phyloP scores from a whole-genome alignment of 1,139 yeast species.

The Williopsis jadinii region DNA sequence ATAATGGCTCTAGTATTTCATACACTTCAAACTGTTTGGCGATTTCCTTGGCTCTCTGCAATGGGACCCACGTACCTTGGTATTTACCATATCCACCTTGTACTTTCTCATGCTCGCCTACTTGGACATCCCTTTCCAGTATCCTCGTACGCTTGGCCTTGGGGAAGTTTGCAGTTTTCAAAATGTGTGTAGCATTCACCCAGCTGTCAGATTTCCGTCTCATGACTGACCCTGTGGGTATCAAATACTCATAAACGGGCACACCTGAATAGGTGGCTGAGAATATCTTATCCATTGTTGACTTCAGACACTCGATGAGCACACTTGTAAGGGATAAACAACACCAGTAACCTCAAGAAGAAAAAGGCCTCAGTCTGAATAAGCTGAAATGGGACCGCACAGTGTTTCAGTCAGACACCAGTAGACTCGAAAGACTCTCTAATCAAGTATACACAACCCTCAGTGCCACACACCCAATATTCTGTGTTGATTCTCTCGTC shows the following conservation, averaged over 20 bases:
- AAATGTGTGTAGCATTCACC: constrained; percentile 97
- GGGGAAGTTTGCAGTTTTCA: constrained; percentile 91
- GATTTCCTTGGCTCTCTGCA: constrained; percentile 45
- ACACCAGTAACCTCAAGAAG: too few species aligned
- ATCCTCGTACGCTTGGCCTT: constrained; percentile 91
- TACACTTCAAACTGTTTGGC: constrained; percentile 72
- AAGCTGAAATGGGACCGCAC: too few species aligned
- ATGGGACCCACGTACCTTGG: constrained; percentile 97
- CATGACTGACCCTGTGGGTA: constrained; percentile 86
- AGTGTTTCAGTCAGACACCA: too few species aligned
- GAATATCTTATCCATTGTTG: constrained; percentile 37
- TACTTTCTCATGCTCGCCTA: constrained; percentile 81
- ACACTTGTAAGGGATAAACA: too few species aligned
- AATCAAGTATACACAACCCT: too few species aligned
- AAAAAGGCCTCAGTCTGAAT: too few species aligned
- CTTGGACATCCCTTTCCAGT: constrained; percentile 84
- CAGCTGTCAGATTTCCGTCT: constrained; percentile 85
- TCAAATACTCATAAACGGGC: constrained; percentile 81
- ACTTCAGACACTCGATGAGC: too few species aligned
- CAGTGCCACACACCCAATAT: too few species aligned
- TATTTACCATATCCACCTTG: constrained; percentile 97
- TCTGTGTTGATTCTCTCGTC: too few species aligned
- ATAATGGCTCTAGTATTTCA: constrained; percentile 58
- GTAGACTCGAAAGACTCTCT: too few species aligned
- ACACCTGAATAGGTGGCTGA: constrained; percentile 83